Conservation (phyloP, 1,139 yeast genomes). For the Pneumocystis murina region DNA sequence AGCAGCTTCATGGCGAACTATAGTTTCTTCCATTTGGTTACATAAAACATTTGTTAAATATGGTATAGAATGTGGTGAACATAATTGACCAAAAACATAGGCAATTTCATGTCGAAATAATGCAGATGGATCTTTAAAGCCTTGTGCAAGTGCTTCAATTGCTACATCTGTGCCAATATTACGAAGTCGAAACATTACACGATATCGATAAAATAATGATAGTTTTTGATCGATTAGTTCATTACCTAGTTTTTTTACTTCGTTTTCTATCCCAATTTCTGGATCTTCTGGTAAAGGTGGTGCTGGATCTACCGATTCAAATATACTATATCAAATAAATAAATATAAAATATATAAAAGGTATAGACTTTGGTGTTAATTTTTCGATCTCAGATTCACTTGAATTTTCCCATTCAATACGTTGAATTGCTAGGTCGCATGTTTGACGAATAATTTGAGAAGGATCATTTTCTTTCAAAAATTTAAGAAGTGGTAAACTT, state of each 20-base stretch:
- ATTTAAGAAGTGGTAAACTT: conserved; percentile 52
- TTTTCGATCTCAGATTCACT: conserved; percentile 47
- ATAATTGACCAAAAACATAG: conserved; percentile 91
- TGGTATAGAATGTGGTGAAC: conserved; percentile 87
- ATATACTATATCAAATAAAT: conserved; percentile 27
- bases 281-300: conserved; percentile 69
- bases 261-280: conserved; percentile 28
- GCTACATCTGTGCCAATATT: conserved; percentile 92
- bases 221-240: conserved; percentile 61
- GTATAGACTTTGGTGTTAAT: conserved; percentile 50
- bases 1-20: conserved; percentile 99
- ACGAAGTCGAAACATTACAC: conserved; percentile 96
- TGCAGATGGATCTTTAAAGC: conserved; percentile 81
- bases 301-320: conserved; percentile 83
- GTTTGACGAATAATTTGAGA: conserved; percentile 80
- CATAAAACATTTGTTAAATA: conserved; percentile 66
- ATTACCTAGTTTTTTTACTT: conserved; percentile 47
- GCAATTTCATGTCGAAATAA: conserved; percentile 96
- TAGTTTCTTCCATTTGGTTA: conserved; percentile 71
- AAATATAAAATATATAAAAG: neutral
- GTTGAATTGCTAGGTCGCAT: conserved; percentile 88
- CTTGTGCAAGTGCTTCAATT: conserved; percentile 76
- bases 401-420: conserved; percentile 84
- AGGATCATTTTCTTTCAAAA: conserved; percentile 47
- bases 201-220: conserved; percentile 82